Evolutionary conservation across 371 early-diverging fungal genomes (phyloP).

Genomic region (Funneliformis caledonium): DNA sequence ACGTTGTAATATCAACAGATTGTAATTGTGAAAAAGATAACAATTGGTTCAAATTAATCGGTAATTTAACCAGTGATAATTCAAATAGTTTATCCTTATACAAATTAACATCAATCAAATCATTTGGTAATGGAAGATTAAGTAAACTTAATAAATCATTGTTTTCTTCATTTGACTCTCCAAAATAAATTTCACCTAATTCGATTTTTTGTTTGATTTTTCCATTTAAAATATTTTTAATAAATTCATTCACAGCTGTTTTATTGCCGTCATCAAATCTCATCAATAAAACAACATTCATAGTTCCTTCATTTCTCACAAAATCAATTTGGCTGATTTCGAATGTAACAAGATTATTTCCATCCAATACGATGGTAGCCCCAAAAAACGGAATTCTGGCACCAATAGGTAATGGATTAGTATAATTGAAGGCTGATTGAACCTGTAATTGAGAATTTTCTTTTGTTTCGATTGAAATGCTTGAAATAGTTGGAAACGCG

Average conservation of each 20-base stretch:
- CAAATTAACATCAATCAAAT: not conserved
- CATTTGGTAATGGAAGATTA: not conserved
- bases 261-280: not conserved
- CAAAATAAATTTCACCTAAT: not conserved
- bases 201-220: not conserved
- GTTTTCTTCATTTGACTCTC: not conserved
- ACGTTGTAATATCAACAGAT: not conserved
- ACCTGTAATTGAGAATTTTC: not conserved
- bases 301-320: not conserved
- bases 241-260: not conserved
- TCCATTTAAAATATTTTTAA: conserved; percentile 2
- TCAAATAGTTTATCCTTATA: not conserved
- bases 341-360: not conserved
- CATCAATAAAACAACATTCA: not conserved
- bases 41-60: not conserved
- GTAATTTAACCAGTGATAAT: conserved; percentile 9
- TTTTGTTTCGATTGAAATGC: not conserved
- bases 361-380: not conserved
- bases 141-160: not conserved
- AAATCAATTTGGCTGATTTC: not conserved
- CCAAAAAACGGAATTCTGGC: not conserved
- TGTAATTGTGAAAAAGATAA: not conserved
- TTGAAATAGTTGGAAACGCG: not conserved
- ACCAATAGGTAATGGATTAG: conserved; percentile 3
- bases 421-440: not conserved